Evolutionary conservation across 1,139 yeast species (phyloP), one percentile per base, ranked within the genome.

Genomic region (Pichia sp.): DNA sequence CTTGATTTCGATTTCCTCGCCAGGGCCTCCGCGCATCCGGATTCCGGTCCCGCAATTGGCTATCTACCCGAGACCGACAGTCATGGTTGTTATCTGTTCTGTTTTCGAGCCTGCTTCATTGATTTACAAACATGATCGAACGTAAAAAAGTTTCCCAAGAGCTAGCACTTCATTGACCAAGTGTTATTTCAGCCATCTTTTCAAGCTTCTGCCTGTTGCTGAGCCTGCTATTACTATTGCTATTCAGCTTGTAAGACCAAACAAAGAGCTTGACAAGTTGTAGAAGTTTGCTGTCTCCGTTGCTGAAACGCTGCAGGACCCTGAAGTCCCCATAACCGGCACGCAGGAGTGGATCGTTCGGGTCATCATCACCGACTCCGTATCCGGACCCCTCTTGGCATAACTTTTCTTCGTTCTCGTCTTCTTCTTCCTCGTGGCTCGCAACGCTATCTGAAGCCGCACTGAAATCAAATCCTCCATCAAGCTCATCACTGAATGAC

Each of bases 241-340:
- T 32, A 30, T 29, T 26, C 13, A 31, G 32, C 13, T 50, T 52
- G 49, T 56, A 61, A 16, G 62, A 78, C 71, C 85, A 79, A 1
- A 79, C 73, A 84, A 87, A 81, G 50, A 85, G 66, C 66, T 81
- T 81, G 54, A 84, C 74, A 48, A 84, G 70, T 54, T 79, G 75
- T 57, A 80, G 82, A 52, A 85, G 67, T 58, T 76, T 81, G 4
- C 85, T 78, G 56, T 62, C 64, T 46, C 45, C 53, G 8, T 38
- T 44, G 30, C 29, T 42, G 29, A 49, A 49, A 5, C 41, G 16
- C 11, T 30, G 31, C 8, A 49, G 19, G 8, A 49, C 32, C 23
- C 50, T 13, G 26, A 38, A 19, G 11, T 29, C 34, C n/a, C 31
- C 26, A 8, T 15, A 34, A 31, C 10, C 13, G 4, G 41, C 44